Conservation (phyloP, 2,329 filamentous ascomycete genomes). For the Colletotrichum sp. region DNA sequence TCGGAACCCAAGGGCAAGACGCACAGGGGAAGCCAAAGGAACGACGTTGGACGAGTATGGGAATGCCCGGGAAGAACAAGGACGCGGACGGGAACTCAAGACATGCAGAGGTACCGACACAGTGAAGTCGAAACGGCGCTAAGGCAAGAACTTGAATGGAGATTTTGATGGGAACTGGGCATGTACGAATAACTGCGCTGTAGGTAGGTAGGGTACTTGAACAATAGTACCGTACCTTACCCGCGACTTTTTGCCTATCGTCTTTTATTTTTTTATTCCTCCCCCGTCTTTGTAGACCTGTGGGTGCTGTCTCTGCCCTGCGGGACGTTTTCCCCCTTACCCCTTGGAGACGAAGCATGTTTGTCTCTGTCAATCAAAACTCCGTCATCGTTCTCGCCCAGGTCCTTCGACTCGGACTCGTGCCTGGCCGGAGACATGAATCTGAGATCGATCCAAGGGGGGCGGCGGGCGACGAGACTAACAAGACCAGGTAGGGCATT, state of each 20-base stretch:
- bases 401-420: background rate
- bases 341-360: background rate
- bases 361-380: background rate
- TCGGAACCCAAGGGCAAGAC: background rate
- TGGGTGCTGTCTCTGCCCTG: background rate
- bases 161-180: conserved; percentile 1
- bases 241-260: background rate
- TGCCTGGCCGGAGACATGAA: background rate
- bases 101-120: conserved; percentile 5
- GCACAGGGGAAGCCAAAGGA: background rate
- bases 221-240: background rate
- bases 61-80: conserved; percentile 1
- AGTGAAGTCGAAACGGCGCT: conserved; percentile 13
- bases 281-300: background rate
- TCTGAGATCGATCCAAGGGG: background rate
- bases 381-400: background rate
- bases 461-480: background rate
- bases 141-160: background rate
- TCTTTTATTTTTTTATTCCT: background rate
- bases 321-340: background rate
- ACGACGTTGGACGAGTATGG: background rate
- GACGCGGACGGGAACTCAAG: conserved; percentile 1
- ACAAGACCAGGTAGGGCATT: background rate
- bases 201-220: background rate
- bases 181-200: background rate